Evolutionary conservation across 139 green algal genomes (phyloP).

Genomic region (Zygnema circumcarinatum): DNA sequence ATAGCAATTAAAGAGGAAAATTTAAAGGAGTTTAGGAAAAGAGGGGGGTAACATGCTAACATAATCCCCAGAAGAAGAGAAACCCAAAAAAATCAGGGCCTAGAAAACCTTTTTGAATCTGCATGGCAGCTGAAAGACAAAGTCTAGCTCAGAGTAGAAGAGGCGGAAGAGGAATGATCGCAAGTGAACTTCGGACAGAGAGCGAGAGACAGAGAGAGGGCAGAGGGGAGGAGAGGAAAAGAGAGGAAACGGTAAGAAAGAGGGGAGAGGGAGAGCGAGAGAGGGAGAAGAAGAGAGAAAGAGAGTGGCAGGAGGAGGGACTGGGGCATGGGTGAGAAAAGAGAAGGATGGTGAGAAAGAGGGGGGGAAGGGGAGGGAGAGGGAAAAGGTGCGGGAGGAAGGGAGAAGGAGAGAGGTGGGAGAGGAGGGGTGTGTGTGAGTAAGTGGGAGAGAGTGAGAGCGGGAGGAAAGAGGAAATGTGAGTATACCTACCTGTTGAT

Average conservation of each 20-base stretch:
- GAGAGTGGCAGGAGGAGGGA: too few relatives aligned
- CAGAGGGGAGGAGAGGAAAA: background rate
- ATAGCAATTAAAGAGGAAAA: too few relatives aligned
- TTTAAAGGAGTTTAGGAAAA: too few relatives aligned
- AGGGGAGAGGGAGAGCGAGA: conserved; percentile 11
- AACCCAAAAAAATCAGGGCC: too few relatives aligned
- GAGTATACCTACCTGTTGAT: conserved; percentile 5
- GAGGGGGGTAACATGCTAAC: too few relatives aligned
- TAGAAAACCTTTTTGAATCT: too few relatives aligned
- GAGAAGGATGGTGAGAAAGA: too few relatives aligned
- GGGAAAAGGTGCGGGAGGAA: conserved; percentile 30
- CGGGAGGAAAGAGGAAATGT: too few relatives aligned
- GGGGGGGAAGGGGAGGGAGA: conserved; percentile 6
- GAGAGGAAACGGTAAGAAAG: background rate
- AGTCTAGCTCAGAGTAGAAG: conserved; percentile 38
- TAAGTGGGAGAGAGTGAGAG: too few relatives aligned
- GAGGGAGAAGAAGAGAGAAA: background rate
- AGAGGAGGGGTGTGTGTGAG: background rate
- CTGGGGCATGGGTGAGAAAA: too few relatives aligned
- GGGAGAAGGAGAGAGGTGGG: background rate
- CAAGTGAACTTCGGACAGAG: background rate
- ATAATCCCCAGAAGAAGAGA: too few relatives aligned
- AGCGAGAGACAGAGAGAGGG: conserved; percentile 1
- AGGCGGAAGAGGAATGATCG: background rate
- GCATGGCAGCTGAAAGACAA: too few relatives aligned